Evolutionary conservation across 2,329 filamentous ascomycete species (phyloP), one percentile per base, ranked within the genome.

Genomic region (Ramichloridium luteum): DNA sequence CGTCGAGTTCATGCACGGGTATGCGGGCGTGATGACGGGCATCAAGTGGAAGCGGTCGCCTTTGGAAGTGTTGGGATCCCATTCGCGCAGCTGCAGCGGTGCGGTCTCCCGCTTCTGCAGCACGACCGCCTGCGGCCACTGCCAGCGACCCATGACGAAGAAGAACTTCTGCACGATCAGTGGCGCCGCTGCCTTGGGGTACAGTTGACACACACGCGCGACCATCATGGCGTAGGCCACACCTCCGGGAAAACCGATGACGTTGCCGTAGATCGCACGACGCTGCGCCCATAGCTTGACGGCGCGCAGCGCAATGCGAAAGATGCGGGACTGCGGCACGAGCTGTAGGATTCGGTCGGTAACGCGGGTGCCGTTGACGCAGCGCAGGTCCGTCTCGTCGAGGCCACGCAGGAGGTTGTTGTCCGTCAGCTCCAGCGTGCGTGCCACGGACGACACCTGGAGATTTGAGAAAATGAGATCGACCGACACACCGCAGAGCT

Each of bases 191-290:
- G 90, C 90, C 53, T 84, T 85, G 10, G 90, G 90, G 49, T 96
- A 98, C 11, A 98, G 70, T 57, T 98, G 90, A 57, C 90, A 96
- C 25, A 96, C 82, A 41, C 90, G 74, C 31, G 90, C 90, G 16
- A 96, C 86, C 50, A 98, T 71, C 80, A 98, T 94, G 9, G 88
- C 90, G 84, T 88, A 98, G 4, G 90, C 90, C 25, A 98, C 86
- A 59, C 90, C 90, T 47, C 90, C 90, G 2, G 90, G 90, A 46
- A 90, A 98, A 15, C 90, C 90, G 58, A 93, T 85, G 41, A 96
- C 86, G 50, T 94, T 94, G 42, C 84, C 84, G 53, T 96, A 96
- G 28, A 96, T 84, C 14, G 82, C 90, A 39, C 88, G 80, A 64
- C 69, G 75, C 52, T 93, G 83, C 6, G 90, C 86, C 90, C 90